A percentile compares a stretch with the other conserved stretches of the same genome.
These are phyloP conservation scores for Mucuna pruriens DNA, from an alignment of 306 rosid species.

Conservation along the genomic window DNA sequence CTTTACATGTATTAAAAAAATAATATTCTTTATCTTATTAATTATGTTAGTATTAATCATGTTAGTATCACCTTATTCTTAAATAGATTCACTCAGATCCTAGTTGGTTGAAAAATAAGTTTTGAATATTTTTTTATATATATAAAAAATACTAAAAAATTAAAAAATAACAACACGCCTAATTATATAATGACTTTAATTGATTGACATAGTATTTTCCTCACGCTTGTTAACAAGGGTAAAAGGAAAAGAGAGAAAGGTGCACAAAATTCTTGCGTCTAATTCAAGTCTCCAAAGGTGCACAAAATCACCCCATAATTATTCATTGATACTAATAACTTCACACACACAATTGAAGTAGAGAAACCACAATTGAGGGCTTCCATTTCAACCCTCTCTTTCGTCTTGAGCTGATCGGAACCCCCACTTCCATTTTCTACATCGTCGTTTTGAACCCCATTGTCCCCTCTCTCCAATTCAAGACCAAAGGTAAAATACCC, in stretches of 20 bases:
- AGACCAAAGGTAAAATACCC: constrained; percentile 24
- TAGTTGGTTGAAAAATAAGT: too few species aligned
- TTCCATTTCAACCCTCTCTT: neutral
- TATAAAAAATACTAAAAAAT: too few species aligned
- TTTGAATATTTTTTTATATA: too few species aligned
- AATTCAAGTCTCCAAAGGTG: neutral
- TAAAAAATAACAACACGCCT: too few species aligned
- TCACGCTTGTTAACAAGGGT: neutral
- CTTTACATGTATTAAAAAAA: too few species aligned
- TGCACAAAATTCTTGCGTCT: constrained; percentile 13
- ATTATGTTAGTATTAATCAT: too few species aligned
- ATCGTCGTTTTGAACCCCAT: constrained; percentile 3
- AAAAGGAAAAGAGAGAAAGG: neutral
- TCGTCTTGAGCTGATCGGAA: constrained; percentile 10
- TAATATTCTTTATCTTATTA: too few species aligned
- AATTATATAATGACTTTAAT: too few species aligned
- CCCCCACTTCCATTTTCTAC: neutral
- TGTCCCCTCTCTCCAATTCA: constrained; percentile 12
- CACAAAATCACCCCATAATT: neutral
- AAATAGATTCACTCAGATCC: too few species aligned
- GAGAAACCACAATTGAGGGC: constrained; percentile 16
- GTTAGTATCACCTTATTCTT: too few species aligned
- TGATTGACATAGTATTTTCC: too few species aligned
- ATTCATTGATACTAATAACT: neutral
- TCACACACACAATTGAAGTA: neutral